Evolutionary conservation across 2,329 filamentous ascomycete species (phyloP), one percentile per base, ranked within the genome.

Genomic region (Aspergillus cejpii): DNA sequence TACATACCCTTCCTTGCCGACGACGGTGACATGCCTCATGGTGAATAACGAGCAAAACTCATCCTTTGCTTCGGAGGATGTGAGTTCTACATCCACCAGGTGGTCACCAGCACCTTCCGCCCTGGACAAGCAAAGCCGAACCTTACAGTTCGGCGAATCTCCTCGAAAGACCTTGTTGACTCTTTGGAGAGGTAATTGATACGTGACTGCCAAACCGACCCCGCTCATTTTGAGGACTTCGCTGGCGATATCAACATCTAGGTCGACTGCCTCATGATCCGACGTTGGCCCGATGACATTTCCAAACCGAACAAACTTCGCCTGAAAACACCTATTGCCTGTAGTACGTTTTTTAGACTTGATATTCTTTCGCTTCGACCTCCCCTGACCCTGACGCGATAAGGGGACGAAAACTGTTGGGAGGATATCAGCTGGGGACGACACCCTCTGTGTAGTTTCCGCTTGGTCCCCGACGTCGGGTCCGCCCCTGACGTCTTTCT

Each of bases 361-460:
- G 7, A 6, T 34, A 19, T 37, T 48, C 24, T 45, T 54, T 23
- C 31, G 37, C 26, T 34, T 43, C 42, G 37, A 19, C 41, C 47
- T 37, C 26, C 26, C 37, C 45, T 50, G 36, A 11, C 28, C 42
- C 37, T 54, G 42, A 6, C 34, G 28, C n/a, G 54, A 47, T 0
- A 51, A 49, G 5, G 44, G 34, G 3, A 44, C 42, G 37, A 68
- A 66, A 5, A 53, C 41, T 3, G 63, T 64, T 1, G 55, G 57
- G 14, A 44, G 54, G 40, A 68, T 66, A 48, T 68, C 60, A n/a
- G 59, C 56, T 3, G 61, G 58, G 5, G 64, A 65, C 6, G 55
- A 48, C 39, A 45, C 47, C 24, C 49, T 54, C 33, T 36, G 38
- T 12, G 37, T 37, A 20, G 37, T 38, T 17, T 47, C 23, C 8